Base-by-base conservation (phyloP, 2,329 filamentous ascomycete species). In the Penicillium sclerotiorum region DNA sequence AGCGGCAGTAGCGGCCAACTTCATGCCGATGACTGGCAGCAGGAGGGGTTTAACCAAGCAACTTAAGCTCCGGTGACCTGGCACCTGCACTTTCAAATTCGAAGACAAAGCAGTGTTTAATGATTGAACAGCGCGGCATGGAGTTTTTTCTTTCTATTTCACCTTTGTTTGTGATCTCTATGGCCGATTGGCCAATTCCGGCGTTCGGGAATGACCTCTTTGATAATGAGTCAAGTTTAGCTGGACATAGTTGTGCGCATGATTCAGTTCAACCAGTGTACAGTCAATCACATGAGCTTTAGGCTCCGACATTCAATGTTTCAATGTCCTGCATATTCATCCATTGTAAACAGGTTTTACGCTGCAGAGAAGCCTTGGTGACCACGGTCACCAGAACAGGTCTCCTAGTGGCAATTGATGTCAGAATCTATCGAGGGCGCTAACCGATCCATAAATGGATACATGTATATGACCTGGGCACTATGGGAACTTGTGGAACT, bases 1-100 rank as follows among this genome's bases (percentile, higher is more conserved):
- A 37, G 63, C 35, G 63, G 63, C 22, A 23, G 33, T 30, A 67
- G 53, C n/a, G n/a, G n/a, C 59, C 67, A 63, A 60, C 63, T 64
- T 57, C 62, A 61, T 57, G 71, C 79, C 48, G 80, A 81, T 39
- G 77, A 83, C 55, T 88, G 85, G 86, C 80, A 83, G 56, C 79
- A 85, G 63, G 84, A 85, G 56, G 81, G 79, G 5, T 86, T 86
- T 66, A 32, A 48, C 15, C 20, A 48, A 41, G 45, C 45, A 15
- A 32, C 28, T 28, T 48, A 22, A 42, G 20, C 20, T 22, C 25
- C 20, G 17, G 18, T 32, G 8, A 17, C 32, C 30, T 8, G 13
- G 25, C 13, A 28, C 25, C 9, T 28, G 13, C 2, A 13, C 25
- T 28, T 28, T 28, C 3, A 28, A n/a, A 11, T 32, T 22, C n/a